Conservation (phyloP, 1,139 yeast species). For the Candida pseudocylindracea region DNA sequence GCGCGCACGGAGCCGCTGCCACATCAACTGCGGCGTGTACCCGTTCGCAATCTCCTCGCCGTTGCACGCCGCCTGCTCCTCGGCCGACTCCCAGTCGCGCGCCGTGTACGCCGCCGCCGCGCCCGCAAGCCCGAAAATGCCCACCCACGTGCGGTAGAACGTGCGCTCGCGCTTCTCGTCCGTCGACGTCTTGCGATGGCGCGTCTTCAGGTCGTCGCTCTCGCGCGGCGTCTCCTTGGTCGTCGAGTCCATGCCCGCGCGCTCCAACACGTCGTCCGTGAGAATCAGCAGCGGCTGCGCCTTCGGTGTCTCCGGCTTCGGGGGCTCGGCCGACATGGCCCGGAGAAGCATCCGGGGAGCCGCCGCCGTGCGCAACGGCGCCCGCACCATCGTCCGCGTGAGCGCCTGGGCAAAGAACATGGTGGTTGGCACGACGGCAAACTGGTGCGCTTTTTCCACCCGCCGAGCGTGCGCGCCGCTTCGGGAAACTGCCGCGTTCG, state of each 20-base stretch:
- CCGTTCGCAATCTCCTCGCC: constrained; percentile 43
- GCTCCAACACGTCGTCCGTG: constrained; percentile 61
- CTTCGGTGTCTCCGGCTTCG: constrained; percentile 1
- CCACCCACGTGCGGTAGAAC: constrained; percentile 47
- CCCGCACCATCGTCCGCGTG: no score
- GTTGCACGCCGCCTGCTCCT: constrained; percentile 29
- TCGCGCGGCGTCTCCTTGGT: constrained; percentile 2
- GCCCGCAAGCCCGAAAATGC: constrained; percentile 32
- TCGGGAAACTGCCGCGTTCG: no score
- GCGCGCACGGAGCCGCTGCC: constrained; percentile 48
- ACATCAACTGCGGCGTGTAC: constrained; percentile 40
- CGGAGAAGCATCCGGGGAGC: no score
- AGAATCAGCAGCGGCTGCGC: constrained; percentile 32
- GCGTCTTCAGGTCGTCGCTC: constrained; percentile 23
- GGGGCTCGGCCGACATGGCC: no score
- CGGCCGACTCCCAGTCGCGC: constrained; percentile 75
- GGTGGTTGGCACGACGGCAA: no score
- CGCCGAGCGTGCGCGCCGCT: no score
- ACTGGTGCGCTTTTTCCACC: no score
- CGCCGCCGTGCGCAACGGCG: no score
- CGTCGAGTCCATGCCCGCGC: constrained; percentile 54
- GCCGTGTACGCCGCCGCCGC: constrained; percentile 57
- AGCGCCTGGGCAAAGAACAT: no score
- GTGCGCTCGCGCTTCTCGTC: constrained; percentile 31
- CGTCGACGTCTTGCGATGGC: constrained; percentile 33